Percentiles rank a stretch among this genome's conserved stretches.
Conservation (phyloP, 73 alveolate genomes). For the Paramecium sexaurelia region DNA sequence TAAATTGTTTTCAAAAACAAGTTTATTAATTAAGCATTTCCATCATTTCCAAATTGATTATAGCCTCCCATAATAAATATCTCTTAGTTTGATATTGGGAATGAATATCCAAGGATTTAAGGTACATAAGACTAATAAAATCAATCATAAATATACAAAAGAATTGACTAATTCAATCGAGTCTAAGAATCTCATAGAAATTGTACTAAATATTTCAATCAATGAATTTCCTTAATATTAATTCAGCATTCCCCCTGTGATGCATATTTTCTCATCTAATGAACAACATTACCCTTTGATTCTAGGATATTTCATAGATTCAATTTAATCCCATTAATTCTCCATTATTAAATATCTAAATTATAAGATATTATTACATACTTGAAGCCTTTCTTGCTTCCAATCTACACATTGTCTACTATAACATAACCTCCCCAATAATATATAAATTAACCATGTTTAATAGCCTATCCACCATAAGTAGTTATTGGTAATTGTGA, state of each 20-base stretch:
- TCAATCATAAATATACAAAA: not conserved
- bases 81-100: not conserved
- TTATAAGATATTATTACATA: not conserved
- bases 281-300: not conserved
- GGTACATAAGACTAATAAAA: not conserved
- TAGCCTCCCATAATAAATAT: slow-evolving; percentile 30
- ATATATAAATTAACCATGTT: not conserved
- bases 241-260: slow-evolving; percentile 44
- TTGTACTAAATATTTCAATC: slow-evolving; percentile 12
- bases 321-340: not conserved
- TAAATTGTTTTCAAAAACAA: not conserved
- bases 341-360: not conserved
- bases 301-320: slow-evolving; percentile 37
- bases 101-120: not conserved
- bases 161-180: not conserved
- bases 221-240: not conserved
- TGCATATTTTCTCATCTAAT: not conserved
- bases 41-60: not conserved
- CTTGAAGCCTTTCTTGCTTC: slow-evolving; percentile 13
- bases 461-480: slow-evolving; percentile 18
- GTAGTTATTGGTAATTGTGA: not conserved
- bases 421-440: slow-evolving; percentile 18
- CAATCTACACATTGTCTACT: not conserved
- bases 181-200: not conserved
- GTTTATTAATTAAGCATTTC: slow-evolving; percentile 7